Percentiles rank a stretch among this genome's conserved stretches.
phyloP scores from a whole-genome alignment of 441 rosid genomes.

The California macrophylla region DNA sequence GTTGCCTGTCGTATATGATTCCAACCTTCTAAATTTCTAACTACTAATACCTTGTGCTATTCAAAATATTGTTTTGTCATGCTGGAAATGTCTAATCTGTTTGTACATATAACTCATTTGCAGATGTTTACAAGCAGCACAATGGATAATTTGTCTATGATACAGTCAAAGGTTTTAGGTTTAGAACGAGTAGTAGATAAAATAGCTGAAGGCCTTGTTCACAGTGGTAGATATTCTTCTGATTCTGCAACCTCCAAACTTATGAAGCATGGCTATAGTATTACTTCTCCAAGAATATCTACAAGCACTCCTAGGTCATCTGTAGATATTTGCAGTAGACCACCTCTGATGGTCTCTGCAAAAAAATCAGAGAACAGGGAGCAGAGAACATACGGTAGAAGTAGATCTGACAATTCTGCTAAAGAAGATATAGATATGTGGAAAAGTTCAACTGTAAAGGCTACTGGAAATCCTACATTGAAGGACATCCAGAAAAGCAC shows the following conservation, averaged over 20 bases:
- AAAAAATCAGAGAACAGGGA: constrained; percentile 44
- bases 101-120: constrained; percentile 11
- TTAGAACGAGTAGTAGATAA: constrained; percentile 62
- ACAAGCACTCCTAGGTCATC: constrained; percentile 63
- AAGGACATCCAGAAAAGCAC: constrained; percentile 39
- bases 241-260: constrained; percentile 36
- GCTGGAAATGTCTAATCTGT: not conserved
- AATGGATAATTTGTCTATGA: constrained; percentile 46
- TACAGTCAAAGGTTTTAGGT: constrained; percentile 62
- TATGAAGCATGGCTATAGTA: constrained; percentile 40
- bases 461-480: constrained; percentile 29
- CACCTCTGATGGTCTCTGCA: constrained; percentile 32
- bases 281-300: constrained; percentile 55
- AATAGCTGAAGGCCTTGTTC: constrained; percentile 35
- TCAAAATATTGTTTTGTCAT: not conserved
- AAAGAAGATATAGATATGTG: constrained; percentile 40
- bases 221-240: constrained; percentile 28
- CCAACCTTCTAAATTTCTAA: not conserved
- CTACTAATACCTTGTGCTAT: not conserved
- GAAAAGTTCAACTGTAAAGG: constrained; percentile 29
- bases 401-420: constrained; percentile 32
- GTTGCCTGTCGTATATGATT: not conserved
- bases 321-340: constrained; percentile 38
- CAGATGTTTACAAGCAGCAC: constrained; percentile 68
- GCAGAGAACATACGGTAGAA: constrained; percentile 39